Evolutionary conservation across 1,139 yeast species (phyloP).

Genomic region (Martiniozyma asiatica): DNA sequence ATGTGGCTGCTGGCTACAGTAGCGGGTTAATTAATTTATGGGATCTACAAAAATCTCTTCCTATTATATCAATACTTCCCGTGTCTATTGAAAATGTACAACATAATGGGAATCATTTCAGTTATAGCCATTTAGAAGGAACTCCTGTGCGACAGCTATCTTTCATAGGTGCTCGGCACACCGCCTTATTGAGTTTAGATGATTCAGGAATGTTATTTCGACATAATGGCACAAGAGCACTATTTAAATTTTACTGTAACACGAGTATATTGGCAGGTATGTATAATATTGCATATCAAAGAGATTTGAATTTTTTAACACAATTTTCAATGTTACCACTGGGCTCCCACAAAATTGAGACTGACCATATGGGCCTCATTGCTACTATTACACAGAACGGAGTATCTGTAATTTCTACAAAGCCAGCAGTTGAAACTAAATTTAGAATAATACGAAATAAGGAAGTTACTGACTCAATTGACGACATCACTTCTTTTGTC

Average conservation of each 20-base stretch:
- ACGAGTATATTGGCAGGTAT: constrained; percentile 44
- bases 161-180: constrained; percentile 46
- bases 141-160: constrained; percentile 35
- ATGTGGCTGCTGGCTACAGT: constrained; percentile 34
- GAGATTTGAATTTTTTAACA: constrained; percentile 13
- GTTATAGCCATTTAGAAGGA: constrained; percentile 43
- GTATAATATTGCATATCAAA: constrained; percentile 22
- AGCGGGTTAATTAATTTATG: constrained; percentile 36
- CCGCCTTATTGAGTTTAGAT: constrained; percentile 50
- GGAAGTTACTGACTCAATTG: constrained; percentile 20
- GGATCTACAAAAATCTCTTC: constrained; percentile 27
- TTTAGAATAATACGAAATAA: constrained; percentile 39
- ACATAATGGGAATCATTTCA: constrained; percentile 19
- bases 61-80: constrained; percentile 26
- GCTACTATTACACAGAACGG: constrained; percentile 48
- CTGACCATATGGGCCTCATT: constrained; percentile 35
- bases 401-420: constrained; percentile 42
- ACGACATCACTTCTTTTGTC: constrained; percentile 35
- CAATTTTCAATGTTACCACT: constrained; percentile 15
- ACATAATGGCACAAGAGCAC: constrained; percentile 47
- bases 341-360: constrained; percentile 14
- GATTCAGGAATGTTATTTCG: constrained; percentile 43
- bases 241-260: constrained; percentile 38
- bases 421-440: constrained; percentile 43
- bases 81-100: constrained; percentile 13